Evolutionary conservation across 2,329 filamentous ascomycete species (phyloP), one percentile per base, ranked within the genome.

Genomic region (Fusarium guadeloupense): DNA sequence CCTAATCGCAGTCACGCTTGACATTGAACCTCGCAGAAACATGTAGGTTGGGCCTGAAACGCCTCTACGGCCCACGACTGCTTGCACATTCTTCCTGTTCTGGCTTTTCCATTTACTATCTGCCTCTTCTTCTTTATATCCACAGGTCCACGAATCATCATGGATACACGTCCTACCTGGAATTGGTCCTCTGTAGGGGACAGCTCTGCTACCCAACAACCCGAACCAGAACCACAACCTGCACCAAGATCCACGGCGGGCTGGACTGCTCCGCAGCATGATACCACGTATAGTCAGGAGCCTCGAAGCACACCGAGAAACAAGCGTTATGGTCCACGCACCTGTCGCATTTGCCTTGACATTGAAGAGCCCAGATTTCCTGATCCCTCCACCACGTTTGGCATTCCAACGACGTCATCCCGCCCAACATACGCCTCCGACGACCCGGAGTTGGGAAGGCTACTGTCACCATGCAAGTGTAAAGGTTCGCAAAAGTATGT

Each of bases 401-500:
- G 71, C 53, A 50, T 77, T 68, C 58, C 74, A 65, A 59, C 67
- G 50, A 42, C 63, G n/a, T 64, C 74, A 16, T 73, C 75, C 17
- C 70, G 72, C 21, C 78, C 78, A 8, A 74, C 74, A 17, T 97
- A 96, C 71, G 83, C 88, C 45, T 93, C 91, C 20, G 85, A 90
- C 59, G 90, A 92, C 64, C 83, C 87, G 7, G 83, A 89, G 62
- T 83, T 89, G 25, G 92, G 92, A 33, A 88, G 92, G 44, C 81
- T 99, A 23, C 85, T 98, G 68, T 90, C 90, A 48, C 95, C 95
- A 30, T 99, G 95, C 81, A 88, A 89, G 77, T 99, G 95, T 83
- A 96, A 92, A 78, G 95, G 95, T 46, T 92, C 91, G 33, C 91
- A 94, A 68, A 91, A 91, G 78, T 97, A 96, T 76, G 93, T 98